A percentile compares a stretch with the other conserved stretches of the same genome.
Conservation (phyloP, 108 stramenopile genomes). For the Schizochytrium sp. region DNA sequence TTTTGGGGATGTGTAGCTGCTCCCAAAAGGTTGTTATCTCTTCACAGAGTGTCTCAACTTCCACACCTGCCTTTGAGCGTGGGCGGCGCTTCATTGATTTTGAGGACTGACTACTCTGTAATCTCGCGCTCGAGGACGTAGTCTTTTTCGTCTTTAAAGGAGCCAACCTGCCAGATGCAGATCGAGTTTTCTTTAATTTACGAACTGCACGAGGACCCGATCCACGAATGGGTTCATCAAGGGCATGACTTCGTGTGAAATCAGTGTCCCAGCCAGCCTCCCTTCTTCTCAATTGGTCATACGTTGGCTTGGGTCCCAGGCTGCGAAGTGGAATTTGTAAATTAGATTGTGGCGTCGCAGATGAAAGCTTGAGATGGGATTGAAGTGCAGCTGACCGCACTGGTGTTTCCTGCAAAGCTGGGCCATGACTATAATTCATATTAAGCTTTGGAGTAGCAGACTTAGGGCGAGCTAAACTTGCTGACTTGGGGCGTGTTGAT, state of each 20-base stretch:
- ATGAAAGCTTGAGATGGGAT: too few relatives aligned
- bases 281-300: neutral
- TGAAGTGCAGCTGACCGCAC: too few relatives aligned
- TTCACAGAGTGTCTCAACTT: conserved; percentile 3
- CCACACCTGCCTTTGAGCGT: neutral
- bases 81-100: neutral
- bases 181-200: neutral
- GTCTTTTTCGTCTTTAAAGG: conserved; percentile 19
- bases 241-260: neutral
- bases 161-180: neutral
- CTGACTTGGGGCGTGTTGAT: too few relatives aligned
- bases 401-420: too few relatives aligned
- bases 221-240: conserved; percentile 17
- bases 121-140: neutral
- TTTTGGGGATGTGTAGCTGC: conserved; percentile 18
- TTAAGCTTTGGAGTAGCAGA: too few relatives aligned
- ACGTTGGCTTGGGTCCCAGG: neutral
- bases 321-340: too few relatives aligned
- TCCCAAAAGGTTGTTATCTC: conserved; percentile 40
- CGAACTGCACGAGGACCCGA: neutral
- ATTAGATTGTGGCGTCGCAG: too few relatives aligned
- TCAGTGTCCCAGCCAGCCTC: conserved; percentile 29
- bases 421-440: too few relatives aligned
- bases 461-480: too few relatives aligned
- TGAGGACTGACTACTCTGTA: neutral